A percentile compares a stretch with the other conserved stretches of the same genome.
phyloP scores from a whole-genome alignment of 495 filamentous ascomycete genomes.

The Xylaria curta region DNA sequence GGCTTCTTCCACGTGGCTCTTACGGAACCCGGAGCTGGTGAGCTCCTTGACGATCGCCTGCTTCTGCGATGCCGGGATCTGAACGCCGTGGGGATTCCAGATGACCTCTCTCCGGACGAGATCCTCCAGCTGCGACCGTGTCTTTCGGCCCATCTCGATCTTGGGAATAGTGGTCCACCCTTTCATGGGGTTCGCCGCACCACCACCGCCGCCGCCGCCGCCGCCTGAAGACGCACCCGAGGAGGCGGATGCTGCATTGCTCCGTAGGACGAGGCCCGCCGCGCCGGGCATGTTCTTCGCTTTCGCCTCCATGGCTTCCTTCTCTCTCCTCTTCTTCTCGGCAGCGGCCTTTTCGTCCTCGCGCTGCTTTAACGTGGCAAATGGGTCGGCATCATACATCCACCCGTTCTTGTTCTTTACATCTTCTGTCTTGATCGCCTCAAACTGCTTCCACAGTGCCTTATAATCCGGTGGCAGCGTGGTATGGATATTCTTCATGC shows the following conservation, averaged over 20 bases:
- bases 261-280: constrained; percentile 46
- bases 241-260: constrained; percentile 36
- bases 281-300: constrained; percentile 60
- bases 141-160: constrained; percentile 87
- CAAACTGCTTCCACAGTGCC: constrained; percentile 88
- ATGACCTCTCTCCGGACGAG: constrained; percentile 75
- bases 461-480: constrained; percentile 90
- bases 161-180: constrained; percentile 87
- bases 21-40: constrained; percentile 76
- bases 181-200: constrained; percentile 54
- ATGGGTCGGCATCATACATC: constrained; percentile 97
- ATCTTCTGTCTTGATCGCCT: constrained; percentile 77
- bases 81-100: constrained; percentile 83
- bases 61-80: constrained; percentile 64
- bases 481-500: constrained; percentile 92
- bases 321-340: constrained; percentile 73
- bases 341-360: constrained; percentile 73
- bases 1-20: constrained; percentile 89
- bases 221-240: constrained; percentile 20
- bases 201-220: not conserved
- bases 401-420: constrained; percentile 76
- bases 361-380: constrained; percentile 76
- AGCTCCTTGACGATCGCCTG: constrained; percentile 74
- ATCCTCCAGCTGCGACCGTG: constrained; percentile 76
- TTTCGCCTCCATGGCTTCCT: constrained; percentile 67